These are phyloP conservation scores for Biscogniauxia marginata DNA, from an alignment of 2,329 filamentous ascomycete species.

Conservation along the genomic window DNA sequence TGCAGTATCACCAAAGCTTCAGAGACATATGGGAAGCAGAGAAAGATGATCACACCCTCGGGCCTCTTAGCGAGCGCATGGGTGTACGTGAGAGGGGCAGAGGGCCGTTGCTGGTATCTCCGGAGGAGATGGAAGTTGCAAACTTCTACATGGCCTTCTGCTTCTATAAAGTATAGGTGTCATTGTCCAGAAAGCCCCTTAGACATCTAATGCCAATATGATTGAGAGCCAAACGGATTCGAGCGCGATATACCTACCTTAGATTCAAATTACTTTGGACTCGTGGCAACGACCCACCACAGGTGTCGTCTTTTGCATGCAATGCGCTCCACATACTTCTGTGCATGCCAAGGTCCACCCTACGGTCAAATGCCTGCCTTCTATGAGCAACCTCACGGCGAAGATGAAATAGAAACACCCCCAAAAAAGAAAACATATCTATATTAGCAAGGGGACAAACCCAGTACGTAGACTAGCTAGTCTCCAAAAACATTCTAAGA, in stretches of 20 bases:
- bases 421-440: neutral
- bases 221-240: neutral
- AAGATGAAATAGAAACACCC: neutral
- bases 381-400: neutral
- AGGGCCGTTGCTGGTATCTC: slow-evolving; percentile 67
- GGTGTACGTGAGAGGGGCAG: slow-evolving; percentile 74
- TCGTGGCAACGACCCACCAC: too few species aligned
- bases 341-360: neutral
- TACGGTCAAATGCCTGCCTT: neutral
- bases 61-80: slow-evolving; percentile 92
- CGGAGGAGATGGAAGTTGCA: slow-evolving; percentile 90
- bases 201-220: neutral
- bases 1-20: slow-evolving; percentile 92
- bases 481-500: neutral
- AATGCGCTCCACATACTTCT: too few species aligned
- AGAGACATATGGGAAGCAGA: slow-evolving; percentile 89
- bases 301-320: too few species aligned
- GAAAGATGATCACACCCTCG: slow-evolving; percentile 78
- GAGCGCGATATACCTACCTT: neutral
- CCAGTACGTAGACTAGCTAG: neutral
- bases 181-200: neutral
- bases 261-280: neutral
- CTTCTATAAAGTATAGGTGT: slow-evolving; percentile 82
- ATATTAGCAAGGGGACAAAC: neutral
- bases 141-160: slow-evolving; percentile 93